Evolutionary conservation across 495 filamentous ascomycete species (phyloP), one percentile per base, ranked within the genome.

Genomic region (Aspergillus heteromorphus): DNA sequence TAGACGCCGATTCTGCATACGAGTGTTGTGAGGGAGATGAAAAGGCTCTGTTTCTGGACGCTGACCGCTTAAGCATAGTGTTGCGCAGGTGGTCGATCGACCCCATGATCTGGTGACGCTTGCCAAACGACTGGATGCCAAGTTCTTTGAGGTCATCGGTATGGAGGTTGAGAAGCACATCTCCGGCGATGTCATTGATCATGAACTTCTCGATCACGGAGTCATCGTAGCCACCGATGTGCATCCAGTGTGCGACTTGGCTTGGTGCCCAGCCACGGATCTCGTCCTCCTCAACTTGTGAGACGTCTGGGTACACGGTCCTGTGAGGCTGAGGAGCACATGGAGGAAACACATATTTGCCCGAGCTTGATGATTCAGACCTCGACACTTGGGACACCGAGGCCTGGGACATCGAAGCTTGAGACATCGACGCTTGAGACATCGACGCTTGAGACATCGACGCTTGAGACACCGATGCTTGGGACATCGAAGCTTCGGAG

Each of bases 81-180:
- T 83, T 80, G 40, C 86, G 79, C 11, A 96, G 80, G 8, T 76
- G 68, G 59, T 86, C 80, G 52, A 97, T 95, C 56, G 87, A 86
- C 58, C 83, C 83, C 91, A 95, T 96, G 0, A 98, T 62, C 55
- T 80, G 81, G 49, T 90, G 90, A 18, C 93, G 83, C 58, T 92
- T 90, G 14, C 93, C 93, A 70, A 97, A 97, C 0, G 93, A 97
- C n/a, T 79, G 72, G 55, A 98, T 95, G 18, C 87, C 87, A 5
- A 97, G 83, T 71, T 98, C 93, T 63, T 91, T 91, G n/a, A 98
- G 76, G 63, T 97, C 91, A 30, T 96, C 89, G 59, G 88, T 82
- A 63, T 95, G 87, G n/a, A 98, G 73, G 14, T 87, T 85, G 20
- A 92, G 82, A 1, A 98, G 76, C 47, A 97, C 84, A 2, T 83